These are phyloP conservation scores for Eremochloa ophiuroides DNA, from an alignment of 176 grass and related monocot species.

Conservation along the genomic window DNA sequence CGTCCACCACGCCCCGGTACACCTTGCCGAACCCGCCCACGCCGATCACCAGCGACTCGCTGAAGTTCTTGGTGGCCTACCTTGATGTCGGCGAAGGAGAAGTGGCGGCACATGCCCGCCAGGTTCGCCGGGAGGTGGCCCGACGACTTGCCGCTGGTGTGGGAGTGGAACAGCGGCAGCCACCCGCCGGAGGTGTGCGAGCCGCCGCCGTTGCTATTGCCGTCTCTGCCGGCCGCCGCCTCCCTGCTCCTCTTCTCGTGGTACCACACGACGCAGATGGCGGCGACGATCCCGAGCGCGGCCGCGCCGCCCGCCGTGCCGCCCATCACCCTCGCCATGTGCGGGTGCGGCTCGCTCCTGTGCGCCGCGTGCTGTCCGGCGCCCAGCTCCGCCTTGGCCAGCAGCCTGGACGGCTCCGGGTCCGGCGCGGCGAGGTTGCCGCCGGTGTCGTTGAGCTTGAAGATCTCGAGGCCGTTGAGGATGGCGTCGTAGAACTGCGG, in stretches of 20 bases:
- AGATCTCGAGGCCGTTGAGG: slow-evolving; percentile 78
- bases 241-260: slow-evolving; percentile 43
- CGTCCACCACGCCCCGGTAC: slow-evolving; percentile 66
- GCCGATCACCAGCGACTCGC: slow-evolving; percentile 69
- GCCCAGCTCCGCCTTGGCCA: slow-evolving; percentile 47
- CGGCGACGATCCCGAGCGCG: slow-evolving; percentile 36
- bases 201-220: slow-evolving; percentile 26
- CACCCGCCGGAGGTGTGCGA: slow-evolving; percentile 55
- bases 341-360: not conserved
- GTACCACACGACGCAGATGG: slow-evolving; percentile 45
- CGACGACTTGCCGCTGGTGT: slow-evolving; percentile 67
- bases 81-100: slow-evolving; percentile 82
- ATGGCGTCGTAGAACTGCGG: slow-evolving; percentile 75
- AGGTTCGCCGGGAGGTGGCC: slow-evolving; percentile 62
- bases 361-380: not conserved
- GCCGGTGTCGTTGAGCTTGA: slow-evolving; percentile 57
- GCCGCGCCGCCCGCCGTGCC: slow-evolving; percentile 58
- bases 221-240: too few relatives aligned
- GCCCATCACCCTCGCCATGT: slow-evolving; percentile 33
- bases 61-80: slow-evolving; percentile 65
- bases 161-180: slow-evolving; percentile 72
- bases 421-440: slow-evolving; percentile 53
- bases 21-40: slow-evolving; percentile 85
- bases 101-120: slow-evolving; percentile 67
- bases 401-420: slow-evolving; percentile 55